Evolutionary conservation across 805 yeast genomes (phyloP).

Genomic region (Nakazawaea anatomiae): DNA sequence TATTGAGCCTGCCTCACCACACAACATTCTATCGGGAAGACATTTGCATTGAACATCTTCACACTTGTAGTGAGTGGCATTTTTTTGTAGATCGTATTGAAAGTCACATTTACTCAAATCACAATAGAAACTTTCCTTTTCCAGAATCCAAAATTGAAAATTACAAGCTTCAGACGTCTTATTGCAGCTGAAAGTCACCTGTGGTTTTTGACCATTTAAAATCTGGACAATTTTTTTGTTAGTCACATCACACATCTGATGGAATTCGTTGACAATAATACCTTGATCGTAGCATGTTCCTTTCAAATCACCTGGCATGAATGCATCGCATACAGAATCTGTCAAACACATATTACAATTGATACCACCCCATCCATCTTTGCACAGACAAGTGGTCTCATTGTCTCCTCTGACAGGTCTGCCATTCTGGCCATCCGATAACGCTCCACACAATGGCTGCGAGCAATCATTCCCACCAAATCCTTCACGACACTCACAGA

Average conservation of each 20-base stretch:
- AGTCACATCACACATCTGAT: constrained; percentile 94
- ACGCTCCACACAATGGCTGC: constrained; percentile 79
- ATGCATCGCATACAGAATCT: constrained; percentile 75
- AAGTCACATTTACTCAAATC: constrained; percentile 71
- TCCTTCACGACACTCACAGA: constrained; percentile 88
- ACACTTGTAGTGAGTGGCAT: constrained; percentile 75
- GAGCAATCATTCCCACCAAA: constrained; percentile 93
- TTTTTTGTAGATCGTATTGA: constrained; percentile 52
- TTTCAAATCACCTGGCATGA: constrained; percentile 74
- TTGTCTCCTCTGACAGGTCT: constrained; percentile 61
- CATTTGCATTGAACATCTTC: constrained; percentile 79
- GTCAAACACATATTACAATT: constrained; percentile 82
- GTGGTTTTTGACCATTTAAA: constrained; percentile 76
- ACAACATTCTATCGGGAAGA: constrained; percentile 85
- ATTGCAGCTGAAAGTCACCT: constrained; percentile 88
- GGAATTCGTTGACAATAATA: constrained; percentile 68
- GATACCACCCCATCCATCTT: constrained; percentile 88
- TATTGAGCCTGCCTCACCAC: constrained; percentile 92
- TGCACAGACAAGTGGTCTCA: constrained; percentile 56
- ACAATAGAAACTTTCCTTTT: constrained; percentile 86
- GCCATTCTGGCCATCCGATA: constrained; percentile 50
- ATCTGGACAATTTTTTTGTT: constrained; percentile 79
- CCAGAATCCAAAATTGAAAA: constrained; percentile 95
- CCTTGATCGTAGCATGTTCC: constrained; percentile 93
- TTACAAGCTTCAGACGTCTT: constrained; percentile 60